Conservation (phyloP, 352 stramenopile species). For the Globisporangium solare region DNA sequence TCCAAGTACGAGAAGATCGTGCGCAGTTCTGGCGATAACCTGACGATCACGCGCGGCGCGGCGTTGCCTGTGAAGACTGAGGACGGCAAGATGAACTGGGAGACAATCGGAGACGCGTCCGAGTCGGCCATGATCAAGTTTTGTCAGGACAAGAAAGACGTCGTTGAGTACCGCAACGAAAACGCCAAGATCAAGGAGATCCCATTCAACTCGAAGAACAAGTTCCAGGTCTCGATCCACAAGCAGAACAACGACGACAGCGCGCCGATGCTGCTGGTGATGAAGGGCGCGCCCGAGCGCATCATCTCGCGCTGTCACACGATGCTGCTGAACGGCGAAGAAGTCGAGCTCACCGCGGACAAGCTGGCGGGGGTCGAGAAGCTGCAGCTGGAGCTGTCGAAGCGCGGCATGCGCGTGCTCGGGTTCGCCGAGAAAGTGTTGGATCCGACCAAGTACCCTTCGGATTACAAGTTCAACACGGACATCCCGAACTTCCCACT, state of each 20-base stretch:
- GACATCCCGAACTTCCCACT: constrained; percentile 28
- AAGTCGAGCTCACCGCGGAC: constrained; percentile 76
- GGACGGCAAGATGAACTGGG: constrained; percentile 24
- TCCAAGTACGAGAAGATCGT: constrained; percentile 21
- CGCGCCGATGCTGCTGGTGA: constrained; percentile 67
- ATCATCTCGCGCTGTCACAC: constrained; percentile 90
- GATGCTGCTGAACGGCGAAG: constrained; percentile 61
- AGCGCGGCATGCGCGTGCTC: constrained; percentile 61
- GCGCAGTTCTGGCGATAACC: constrained; percentile 6
- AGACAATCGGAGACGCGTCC: constrained; percentile 73
- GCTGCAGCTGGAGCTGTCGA: constrained; percentile 45
- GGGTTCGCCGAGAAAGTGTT: constrained; percentile 55
- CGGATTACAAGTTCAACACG: constrained; percentile 67
- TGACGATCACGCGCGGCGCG: constrained; percentile 17
- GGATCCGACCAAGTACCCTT: constrained; percentile 30
- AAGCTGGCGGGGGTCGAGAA: constrained; percentile 62
- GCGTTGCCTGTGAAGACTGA: constrained; percentile 9
- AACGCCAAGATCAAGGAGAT: constrained; percentile 81
- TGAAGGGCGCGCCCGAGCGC: constrained; percentile 96
- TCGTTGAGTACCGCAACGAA: constrained; percentile 58
- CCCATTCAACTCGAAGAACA: constrained; percentile 86
- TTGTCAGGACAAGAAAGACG: constrained; percentile 65
- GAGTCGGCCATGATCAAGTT: constrained; percentile 88
- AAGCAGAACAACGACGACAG: constrained; percentile 71
- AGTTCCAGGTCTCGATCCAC: constrained; percentile 81